Conservation (phyloP, 2,329 filamentous ascomycete genomes). For the Monosporascus sp. region DNA sequence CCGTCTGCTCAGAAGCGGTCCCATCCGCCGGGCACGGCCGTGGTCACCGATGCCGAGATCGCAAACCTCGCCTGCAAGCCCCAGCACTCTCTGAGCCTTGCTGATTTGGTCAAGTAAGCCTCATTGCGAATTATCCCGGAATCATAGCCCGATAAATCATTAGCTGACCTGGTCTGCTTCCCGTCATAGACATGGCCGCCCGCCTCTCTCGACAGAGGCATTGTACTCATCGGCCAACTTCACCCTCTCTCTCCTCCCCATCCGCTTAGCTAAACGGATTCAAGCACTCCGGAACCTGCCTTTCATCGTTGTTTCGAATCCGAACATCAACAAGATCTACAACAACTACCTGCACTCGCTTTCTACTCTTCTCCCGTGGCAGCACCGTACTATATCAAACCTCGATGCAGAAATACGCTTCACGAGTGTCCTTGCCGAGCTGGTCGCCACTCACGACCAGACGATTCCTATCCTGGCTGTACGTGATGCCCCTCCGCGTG, state of each 20-base stretch:
- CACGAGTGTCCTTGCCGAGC: conserved; percentile 85
- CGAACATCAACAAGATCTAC: conserved; percentile 90
- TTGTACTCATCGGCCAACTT: conserved; percentile 92
- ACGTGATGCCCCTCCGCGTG: not conserved
- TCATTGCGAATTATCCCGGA: not conserved
- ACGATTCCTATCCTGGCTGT: conserved; percentile 84
- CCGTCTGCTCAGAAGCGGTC: conserved; percentile 27
- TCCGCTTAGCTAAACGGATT: conserved; percentile 88
- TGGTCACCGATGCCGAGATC: conserved; percentile 69
- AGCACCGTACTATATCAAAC: conserved; percentile 62
- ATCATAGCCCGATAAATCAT: not conserved
- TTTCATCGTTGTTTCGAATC: conserved; percentile 97
- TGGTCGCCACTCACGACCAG: conserved; percentile 92
- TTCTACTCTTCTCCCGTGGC: conserved; percentile 81
- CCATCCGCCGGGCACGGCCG: conserved; percentile 39
- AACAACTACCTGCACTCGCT: conserved; percentile 93
- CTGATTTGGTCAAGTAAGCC: conserved; percentile 78
- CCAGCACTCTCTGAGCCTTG: conserved; percentile 76
- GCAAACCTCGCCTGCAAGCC: conserved; percentile 70
- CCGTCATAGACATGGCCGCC: conserved; percentile 61
- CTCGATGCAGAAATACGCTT: conserved; percentile 87
- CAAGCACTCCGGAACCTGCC: conserved; percentile 89
- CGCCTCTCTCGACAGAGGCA: conserved; percentile 73
- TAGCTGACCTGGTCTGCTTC: not conserved
- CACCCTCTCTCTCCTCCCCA: conserved; percentile 84